Base-by-base conservation (phyloP, 805 yeast species). In the Saturnispora hagleri region DNA sequence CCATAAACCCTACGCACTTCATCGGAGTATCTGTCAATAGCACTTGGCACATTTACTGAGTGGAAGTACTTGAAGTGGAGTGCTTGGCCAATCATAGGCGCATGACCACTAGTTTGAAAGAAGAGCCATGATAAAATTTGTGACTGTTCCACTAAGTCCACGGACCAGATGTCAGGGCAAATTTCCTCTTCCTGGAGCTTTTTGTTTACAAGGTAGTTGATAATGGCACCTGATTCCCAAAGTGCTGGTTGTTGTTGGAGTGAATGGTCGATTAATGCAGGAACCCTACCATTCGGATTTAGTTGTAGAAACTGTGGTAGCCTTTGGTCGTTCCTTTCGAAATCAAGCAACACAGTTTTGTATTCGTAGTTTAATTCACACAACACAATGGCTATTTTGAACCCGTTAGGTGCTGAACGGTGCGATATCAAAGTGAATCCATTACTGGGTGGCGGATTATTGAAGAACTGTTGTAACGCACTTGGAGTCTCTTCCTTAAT, bases 31-130 rank as follows among this genome's bases (percentile, higher is more conserved):
- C 97, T 73, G 60, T 88, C 96, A 20, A 90, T 87, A 0, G 97
- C 97, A 53, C 89, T 79, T 18, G 91, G 89, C 2, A 90, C 89
- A 50, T 82, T 82, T 55, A 84, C 84, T 6, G 90, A 79, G 65
- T 90, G 97, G 74, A 90, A 89, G 66, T 87, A 89, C 62, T 90
- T 77, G 72, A 90, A 91, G 71, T 91, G 97, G 59, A 91, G 75
- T 8, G 97, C 97, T 69, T 90, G 97, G 18, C 97, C 97, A 60
- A 90, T 86, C 96, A 90, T 90, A n/a, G 97, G 97, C 0, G 97
- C 96, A 65, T 89, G 97, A 6, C 98, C 97, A 4, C 95, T 85
- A 3, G 97, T 89, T 69, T 90, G 98, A 73, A 90, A 90, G 63
- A 88, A 90, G 38, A 91, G 73, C 97, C 97, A 90, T 6, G 89